Percentiles rank a stretch among this genome's conserved stretches.
These are phyloP conservation scores for Trichoderma reesei DNA, from an alignment of 495 filamentous ascomycete genomes.

Conservation along the genomic window DNA sequence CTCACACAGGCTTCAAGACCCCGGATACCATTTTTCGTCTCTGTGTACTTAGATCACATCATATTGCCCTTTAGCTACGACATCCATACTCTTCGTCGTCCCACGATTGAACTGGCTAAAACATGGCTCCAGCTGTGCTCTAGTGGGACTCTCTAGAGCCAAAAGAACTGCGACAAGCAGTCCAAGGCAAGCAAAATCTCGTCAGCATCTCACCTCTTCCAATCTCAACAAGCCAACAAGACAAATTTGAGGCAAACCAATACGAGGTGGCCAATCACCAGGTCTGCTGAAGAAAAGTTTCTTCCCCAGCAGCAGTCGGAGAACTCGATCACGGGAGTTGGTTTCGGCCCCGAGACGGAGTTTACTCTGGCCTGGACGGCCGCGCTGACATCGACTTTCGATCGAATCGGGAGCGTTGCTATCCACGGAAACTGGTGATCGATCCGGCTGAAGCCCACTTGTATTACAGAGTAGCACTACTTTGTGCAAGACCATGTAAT, in stretches of 20 bases:
- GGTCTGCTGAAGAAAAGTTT: neutral
- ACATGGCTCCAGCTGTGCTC: neutral
- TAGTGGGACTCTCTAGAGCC: neutral
- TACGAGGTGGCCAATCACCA: neutral
- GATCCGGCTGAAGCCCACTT: neutral
- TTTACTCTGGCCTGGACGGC: neutral
- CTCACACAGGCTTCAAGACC: too few species aligned
- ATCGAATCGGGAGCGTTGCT: neutral
- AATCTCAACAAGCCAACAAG: neutral
- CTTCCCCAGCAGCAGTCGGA: neutral
- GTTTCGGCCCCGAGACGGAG: neutral
- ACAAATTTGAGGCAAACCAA: neutral
- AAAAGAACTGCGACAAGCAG: constrained; percentile 5
- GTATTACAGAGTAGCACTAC: neutral
- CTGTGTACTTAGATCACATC: too few species aligned
- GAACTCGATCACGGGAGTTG: neutral
- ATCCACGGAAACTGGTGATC: constrained; percentile 4
- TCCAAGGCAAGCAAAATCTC: constrained; percentile 8
- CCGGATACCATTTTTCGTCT: too few species aligned
- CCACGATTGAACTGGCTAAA: neutral
- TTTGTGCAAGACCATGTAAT: neutral
- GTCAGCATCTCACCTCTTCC: neutral
- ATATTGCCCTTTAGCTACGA: neutral
- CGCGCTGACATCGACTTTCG: neutral
- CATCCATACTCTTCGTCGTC: neutral